Conservation (phyloP, 805 yeast genomes). For the Saccharomyces kudriavzevii region DNA sequence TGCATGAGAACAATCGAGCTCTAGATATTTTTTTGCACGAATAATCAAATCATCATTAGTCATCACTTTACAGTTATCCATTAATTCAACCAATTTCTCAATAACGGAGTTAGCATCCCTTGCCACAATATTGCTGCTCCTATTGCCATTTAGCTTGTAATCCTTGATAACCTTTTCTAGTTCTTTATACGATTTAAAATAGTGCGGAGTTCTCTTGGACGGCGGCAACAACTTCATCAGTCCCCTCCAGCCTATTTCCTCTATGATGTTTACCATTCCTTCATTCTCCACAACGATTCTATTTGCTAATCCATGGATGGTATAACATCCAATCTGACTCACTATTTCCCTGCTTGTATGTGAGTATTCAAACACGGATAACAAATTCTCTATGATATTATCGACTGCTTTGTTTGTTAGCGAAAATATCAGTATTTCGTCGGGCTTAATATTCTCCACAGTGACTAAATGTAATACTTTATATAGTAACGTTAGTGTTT, state of each 20-base stretch:
- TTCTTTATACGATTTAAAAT: constrained; percentile 3
- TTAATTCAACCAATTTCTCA: constrained; percentile 22
- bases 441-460: constrained; percentile 35
- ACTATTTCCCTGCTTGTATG: constrained; percentile 19
- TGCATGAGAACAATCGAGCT: not conserved
- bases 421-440: constrained; percentile 52
- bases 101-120: constrained; percentile 8
- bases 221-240: constrained; percentile 32
- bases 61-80: constrained; percentile 30
- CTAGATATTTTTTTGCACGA: constrained; percentile 15
- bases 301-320: constrained; percentile 60
- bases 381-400: constrained; percentile 32
- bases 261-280: constrained; percentile 37
- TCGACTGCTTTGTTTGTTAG: constrained; percentile 65
- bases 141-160: constrained; percentile 7
- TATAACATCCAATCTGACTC: constrained; percentile 37
- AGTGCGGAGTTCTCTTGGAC: constrained; percentile 6
- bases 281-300: constrained; percentile 37
- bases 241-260: constrained; percentile 47
- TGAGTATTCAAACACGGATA: constrained; percentile 29
- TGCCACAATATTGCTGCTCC: constrained; percentile 1
- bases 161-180: constrained; percentile 16
- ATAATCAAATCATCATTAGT: constrained; percentile 28
- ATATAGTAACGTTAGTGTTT: constrained; percentile 50
- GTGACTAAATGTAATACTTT: constrained; percentile 43